These are phyloP conservation scores for Phialocephala subalpina DNA, from an alignment of 2,329 filamentous ascomycete genomes.

Conservation along the genomic window DNA sequence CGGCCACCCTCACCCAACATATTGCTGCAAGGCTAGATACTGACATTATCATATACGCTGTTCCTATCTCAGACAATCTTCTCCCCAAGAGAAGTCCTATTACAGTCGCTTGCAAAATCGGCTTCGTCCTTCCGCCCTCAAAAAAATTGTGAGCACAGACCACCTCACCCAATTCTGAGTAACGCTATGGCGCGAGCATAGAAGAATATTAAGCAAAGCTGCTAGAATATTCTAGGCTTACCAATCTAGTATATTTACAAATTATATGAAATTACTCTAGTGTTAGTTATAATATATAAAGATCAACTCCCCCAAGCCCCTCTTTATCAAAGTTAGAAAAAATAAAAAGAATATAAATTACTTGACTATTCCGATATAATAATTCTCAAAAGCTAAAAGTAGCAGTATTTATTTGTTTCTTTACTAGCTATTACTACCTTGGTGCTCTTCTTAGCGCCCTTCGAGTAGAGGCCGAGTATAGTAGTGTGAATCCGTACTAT, in stretches of 20 bases:
- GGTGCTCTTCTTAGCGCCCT: background rate
- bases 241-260: constrained; percentile 10
- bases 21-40: background rate
- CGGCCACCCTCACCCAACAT: background rate
- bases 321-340: constrained; percentile 18
- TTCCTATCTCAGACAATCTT: background rate
- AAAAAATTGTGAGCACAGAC: no score
- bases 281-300: constrained; percentile 8
- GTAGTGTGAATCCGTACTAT: constrained; percentile 1
- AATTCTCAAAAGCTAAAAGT: constrained; percentile 10
- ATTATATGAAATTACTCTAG: background rate
- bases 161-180: no score
- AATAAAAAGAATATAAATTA: constrained; percentile 18
- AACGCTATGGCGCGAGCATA: background rate
- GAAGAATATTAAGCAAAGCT: constrained; percentile 11
- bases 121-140: no score
- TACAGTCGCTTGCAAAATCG: background rate
- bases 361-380: constrained; percentile 10
- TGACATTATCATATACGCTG: constrained; percentile 3
- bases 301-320: constrained; percentile 5
- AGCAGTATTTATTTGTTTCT: constrained; percentile 13
- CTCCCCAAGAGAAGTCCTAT: background rate
- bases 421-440: constrained; percentile 14
- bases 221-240: constrained; percentile 16
- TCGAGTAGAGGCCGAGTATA: constrained; percentile 4